These are phyloP conservation scores for Hymenoscyphus scutula DNA, from an alignment of 2,329 filamentous ascomycete genomes.

Conservation along the genomic window DNA sequence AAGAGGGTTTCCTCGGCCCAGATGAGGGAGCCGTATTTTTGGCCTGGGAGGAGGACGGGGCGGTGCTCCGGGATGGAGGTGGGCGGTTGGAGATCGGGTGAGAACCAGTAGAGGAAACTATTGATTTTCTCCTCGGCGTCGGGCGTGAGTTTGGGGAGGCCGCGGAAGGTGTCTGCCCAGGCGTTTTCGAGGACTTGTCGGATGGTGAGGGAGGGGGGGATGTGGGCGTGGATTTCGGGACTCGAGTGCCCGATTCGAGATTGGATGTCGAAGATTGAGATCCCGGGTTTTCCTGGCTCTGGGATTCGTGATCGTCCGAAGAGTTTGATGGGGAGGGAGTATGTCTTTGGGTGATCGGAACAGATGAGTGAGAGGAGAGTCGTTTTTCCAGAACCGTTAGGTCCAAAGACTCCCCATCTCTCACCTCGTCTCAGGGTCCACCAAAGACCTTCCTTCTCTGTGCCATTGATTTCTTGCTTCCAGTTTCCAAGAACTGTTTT, in stretches of 20 bases:
- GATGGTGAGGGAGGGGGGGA: conserved; percentile 73
- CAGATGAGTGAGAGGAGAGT: conserved; percentile 89
- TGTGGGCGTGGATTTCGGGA: conserved; percentile 90
- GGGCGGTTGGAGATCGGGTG: conserved; percentile 63
- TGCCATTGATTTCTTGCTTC: conserved; percentile 56
- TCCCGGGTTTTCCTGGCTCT: conserved; percentile 61
- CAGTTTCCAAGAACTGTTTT: conserved; percentile 80
- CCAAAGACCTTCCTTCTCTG: conserved; percentile 57
- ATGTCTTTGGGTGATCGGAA: conserved; percentile 93
- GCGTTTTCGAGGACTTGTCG: conserved; percentile 78
- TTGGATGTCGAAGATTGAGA: conserved; percentile 93
- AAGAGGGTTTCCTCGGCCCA: conserved; percentile 72
- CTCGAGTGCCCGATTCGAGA: conserved; percentile 87
- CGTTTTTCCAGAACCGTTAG: conserved; percentile 94
- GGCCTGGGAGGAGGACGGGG: background rate
- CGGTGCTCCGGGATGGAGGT: conserved; percentile 4
- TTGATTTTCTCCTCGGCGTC: conserved; percentile 61
- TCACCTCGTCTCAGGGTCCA: conserved; percentile 84
- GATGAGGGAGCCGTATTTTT: background rate
- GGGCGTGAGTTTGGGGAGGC: conserved; percentile 62
- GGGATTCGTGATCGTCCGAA: conserved; percentile 83
- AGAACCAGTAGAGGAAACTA: conserved; percentile 73
- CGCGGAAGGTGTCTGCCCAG: conserved; percentile 84
- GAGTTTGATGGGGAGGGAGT: conserved; percentile 80
- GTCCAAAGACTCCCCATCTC: conserved; percentile 88